Conservation (phyloP, 1,139 yeast genomes). For the Meyerozyma carpophila region DNA sequence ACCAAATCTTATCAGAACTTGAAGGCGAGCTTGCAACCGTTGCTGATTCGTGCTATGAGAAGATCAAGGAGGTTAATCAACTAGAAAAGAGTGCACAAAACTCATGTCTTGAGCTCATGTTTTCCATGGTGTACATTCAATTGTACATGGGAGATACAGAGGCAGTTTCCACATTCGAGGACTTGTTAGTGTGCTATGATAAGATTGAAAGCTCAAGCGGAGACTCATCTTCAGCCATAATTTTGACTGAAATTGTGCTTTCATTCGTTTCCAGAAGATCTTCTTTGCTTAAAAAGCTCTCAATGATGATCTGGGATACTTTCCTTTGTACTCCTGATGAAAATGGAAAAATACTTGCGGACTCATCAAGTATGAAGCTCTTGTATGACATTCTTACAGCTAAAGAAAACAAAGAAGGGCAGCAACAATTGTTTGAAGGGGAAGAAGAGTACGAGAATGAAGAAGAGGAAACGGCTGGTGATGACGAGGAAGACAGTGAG, state of each 20-base stretch:
- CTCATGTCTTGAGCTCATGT: slow-evolving; percentile 58
- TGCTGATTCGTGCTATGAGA: slow-evolving; percentile 45
- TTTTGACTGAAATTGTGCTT: slow-evolving; percentile 74
- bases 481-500: slow-evolving; percentile 21
- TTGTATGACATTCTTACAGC: slow-evolving; percentile 65
- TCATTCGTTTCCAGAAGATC: slow-evolving; percentile 74
- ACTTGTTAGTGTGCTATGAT: slow-evolving; percentile 53
- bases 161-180: slow-evolving; percentile 70
- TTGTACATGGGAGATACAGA: slow-evolving; percentile 78
- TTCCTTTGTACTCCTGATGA: slow-evolving; percentile 30
- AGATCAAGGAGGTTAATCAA: slow-evolving; percentile 43
- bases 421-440: slow-evolving; percentile 66
- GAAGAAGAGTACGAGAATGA: slow-evolving; percentile 44
- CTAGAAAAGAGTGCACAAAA: slow-evolving; percentile 10
- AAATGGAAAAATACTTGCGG: slow-evolving; percentile 11
- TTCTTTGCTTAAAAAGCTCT: slow-evolving; percentile 62
- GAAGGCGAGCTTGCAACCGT: slow-evolving; percentile 51
- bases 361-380: slow-evolving; percentile 46
- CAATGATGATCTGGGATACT: slow-evolving; percentile 72
- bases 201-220: slow-evolving; percentile 18
- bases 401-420: slow-evolving; percentile 81
- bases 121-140: slow-evolving; percentile 75
- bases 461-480: slow-evolving; percentile 18
- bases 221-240: slow-evolving; percentile 44
- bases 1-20: slow-evolving; percentile 35